Percentiles rank a stretch among this genome's conserved stretches.
phyloP scores from a whole-genome alignment of 257 asterid genomes.

The Capsicum pubescens region DNA sequence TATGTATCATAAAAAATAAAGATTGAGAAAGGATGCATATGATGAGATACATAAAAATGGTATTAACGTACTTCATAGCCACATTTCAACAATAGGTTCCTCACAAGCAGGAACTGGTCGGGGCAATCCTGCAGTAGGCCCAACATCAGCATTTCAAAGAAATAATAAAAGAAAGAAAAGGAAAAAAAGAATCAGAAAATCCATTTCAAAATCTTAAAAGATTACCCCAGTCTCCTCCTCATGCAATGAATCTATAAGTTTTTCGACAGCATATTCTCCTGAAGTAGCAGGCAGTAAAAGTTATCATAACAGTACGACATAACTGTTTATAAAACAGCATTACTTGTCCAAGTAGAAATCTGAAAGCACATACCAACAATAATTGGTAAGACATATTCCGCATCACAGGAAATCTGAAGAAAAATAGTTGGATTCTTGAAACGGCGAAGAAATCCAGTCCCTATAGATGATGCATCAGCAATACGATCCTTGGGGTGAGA shows the following conservation, averaged over 20 bases:
- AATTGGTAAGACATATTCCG: conserved; percentile 48
- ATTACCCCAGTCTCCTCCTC: conserved; percentile 48
- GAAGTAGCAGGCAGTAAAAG: conserved; percentile 16
- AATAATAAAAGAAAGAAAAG: not conserved
- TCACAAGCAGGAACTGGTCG: conserved; percentile 42
- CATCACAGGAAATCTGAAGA: conserved; percentile 53
- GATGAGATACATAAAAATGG: conserved; percentile 1
- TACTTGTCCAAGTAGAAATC: not conserved
- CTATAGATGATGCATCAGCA: conserved; percentile 39
- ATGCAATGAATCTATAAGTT: conserved; percentile 39
- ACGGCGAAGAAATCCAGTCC: conserved; percentile 43
- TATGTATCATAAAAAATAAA: not conserved
- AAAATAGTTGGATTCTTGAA: conserved; percentile 50
- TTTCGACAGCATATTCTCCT: conserved; percentile 49
- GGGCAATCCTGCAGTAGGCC: conserved; percentile 47
- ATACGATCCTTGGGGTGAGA: conserved; percentile 37
- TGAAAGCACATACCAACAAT: conserved; percentile 42
- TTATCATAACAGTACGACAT: not conserved
- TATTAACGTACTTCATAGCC: conserved; percentile 46
- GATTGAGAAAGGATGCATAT: conserved; percentile 5
- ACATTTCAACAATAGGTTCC: conserved; percentile 40
- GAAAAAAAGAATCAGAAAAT: not conserved
- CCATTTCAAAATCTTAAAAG: conserved; percentile 1
- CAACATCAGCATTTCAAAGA: conserved; percentile 31
- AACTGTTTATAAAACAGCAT: not conserved